Evolutionary conservation across 768 basidiomycete species (phyloP), one percentile per base, ranked within the genome.

Genomic region (Rhizopogon sp.): DNA sequence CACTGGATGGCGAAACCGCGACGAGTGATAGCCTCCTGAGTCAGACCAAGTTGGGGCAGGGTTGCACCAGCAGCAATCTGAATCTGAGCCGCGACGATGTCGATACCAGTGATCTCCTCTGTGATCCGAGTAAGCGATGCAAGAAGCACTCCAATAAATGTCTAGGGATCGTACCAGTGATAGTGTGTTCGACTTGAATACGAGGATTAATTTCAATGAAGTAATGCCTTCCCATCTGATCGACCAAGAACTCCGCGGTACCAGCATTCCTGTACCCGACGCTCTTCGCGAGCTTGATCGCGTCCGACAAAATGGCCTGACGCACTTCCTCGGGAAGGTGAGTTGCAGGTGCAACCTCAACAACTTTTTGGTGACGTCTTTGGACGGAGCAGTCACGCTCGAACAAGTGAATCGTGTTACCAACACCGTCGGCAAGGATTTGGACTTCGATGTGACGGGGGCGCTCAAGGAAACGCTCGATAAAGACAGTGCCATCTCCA

Each of bases 81-180:
- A 62, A 99, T 98, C 72, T 98, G 97, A 17, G 97, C 97, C 53
- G 97, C 97, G 40, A 98, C 94, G 59, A 99, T 96, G 67, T 99
- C 97, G 70, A 98, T 94, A 50, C 97, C 97, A 57, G 97, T 98
- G 66, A 99, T 99, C 69, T 98, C 95, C 89, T 98, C 97, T 95
- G 68, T 29, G 54, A 46, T 56, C 31, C 39, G 8, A 49, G 47
- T 49, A 49, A 49, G 42, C 40, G 50, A 44, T 44, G 28, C 54
- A n/a, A n/a, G 17, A 50, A 43, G 41, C 16, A 11, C 9, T 22
- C 16, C 2, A 25, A 46, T 43, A 60, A 39, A 42, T 14, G 14
- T 50, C 43, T 41, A 29, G 16, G 54, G 54, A 40, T 69, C 75
- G 51, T 61, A 92, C 93, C 93, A 57, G 97, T 98, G 70, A 98